Conservation (phyloP, 495 filamentous ascomycete genomes). For the Aspergillus cavernicola region DNA sequence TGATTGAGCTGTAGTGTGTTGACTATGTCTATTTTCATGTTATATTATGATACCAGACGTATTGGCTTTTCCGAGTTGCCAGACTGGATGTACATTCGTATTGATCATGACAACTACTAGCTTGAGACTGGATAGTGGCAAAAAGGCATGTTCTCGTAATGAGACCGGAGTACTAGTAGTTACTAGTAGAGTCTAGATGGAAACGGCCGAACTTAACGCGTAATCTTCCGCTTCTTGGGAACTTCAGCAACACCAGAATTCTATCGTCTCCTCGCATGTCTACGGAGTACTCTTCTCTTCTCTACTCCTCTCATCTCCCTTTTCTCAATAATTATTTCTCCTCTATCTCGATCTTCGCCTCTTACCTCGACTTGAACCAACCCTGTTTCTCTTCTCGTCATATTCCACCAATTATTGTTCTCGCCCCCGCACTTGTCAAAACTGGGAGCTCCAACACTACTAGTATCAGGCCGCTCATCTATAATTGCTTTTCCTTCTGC, state of each 20-base stretch:
- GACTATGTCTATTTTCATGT: conserved; percentile 7
- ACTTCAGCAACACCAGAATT: too few relatives aligned
- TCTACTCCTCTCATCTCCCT: neutral
- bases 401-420: conserved; percentile 17
- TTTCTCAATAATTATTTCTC: neutral
- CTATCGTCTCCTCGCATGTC: too few relatives aligned
- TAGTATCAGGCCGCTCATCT: too few relatives aligned
- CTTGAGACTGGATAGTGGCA: neutral
- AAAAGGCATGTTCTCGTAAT: neutral
- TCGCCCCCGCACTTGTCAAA: conserved; percentile 11
- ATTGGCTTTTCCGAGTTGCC: conserved; percentile 17
- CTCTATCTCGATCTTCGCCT: conserved; percentile 5
- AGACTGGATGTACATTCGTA: conserved; percentile 19
- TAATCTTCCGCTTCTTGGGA: conserved; percentile 7
- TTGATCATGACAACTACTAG: conserved; percentile 14
- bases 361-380: neutral
- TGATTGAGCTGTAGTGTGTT: conserved; percentile 68
- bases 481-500: conserved; percentile 14
- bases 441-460: conserved; percentile 1
- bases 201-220: conserved; percentile 4
- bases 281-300: neutral
- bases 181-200: conserved; percentile 1
- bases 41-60: conserved; percentile 27
- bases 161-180: neutral
- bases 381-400: neutral